Evolutionary conservation across 495 filamentous ascomycete genomes (phyloP).

Genomic region (Cercophora newfieldiana): DNA sequence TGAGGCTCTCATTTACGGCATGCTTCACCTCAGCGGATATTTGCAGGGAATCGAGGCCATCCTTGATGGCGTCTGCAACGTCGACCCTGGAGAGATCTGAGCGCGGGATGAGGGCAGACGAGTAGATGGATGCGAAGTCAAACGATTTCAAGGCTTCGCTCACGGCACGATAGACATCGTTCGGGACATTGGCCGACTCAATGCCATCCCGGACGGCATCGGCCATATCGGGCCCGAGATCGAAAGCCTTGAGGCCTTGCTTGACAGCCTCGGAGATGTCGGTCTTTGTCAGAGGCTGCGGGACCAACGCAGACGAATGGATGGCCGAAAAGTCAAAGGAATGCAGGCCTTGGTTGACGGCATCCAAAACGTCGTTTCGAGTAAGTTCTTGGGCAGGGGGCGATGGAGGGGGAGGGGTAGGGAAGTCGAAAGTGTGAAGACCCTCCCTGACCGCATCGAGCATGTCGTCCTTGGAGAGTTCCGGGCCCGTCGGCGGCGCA

Average conservation of each 20-base stretch:
- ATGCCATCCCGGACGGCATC: constrained; percentile 33
- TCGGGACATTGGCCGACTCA: constrained; percentile 18
- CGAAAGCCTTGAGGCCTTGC: constrained; percentile 27
- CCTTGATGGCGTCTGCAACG: constrained; percentile 32
- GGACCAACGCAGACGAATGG: constrained; percentile 27
- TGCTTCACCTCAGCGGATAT: constrained; percentile 18
- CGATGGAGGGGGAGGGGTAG: constrained; percentile 27
- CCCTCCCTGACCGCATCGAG: constrained; percentile 57
- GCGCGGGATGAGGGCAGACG: constrained; percentile 26
- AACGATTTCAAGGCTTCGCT: constrained; percentile 22
- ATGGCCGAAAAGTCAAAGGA: constrained; percentile 40
- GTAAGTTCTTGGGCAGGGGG: constrained; percentile 28
- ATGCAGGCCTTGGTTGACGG: constrained; percentile 45
- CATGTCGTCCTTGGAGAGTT: constrained; percentile 54
- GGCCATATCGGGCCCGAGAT: constrained; percentile 27
- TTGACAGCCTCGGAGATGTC: constrained; percentile 34
- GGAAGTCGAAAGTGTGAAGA: constrained; percentile 47
- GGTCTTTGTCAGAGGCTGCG: constrained; percentile 24
- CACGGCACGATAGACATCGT: constrained; percentile 22
- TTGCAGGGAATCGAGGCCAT: constrained; percentile 30
- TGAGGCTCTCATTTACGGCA: constrained; percentile 24
- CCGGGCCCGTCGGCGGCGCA: constrained; percentile 44
- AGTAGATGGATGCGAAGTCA: constrained; percentile 27
- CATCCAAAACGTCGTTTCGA: constrained; percentile 43
- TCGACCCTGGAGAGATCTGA: constrained; percentile 29